phyloP scores from a whole-genome alignment of 2,329 filamentous ascomycete species.

The Pseudogymnoascus sp. region DNA sequence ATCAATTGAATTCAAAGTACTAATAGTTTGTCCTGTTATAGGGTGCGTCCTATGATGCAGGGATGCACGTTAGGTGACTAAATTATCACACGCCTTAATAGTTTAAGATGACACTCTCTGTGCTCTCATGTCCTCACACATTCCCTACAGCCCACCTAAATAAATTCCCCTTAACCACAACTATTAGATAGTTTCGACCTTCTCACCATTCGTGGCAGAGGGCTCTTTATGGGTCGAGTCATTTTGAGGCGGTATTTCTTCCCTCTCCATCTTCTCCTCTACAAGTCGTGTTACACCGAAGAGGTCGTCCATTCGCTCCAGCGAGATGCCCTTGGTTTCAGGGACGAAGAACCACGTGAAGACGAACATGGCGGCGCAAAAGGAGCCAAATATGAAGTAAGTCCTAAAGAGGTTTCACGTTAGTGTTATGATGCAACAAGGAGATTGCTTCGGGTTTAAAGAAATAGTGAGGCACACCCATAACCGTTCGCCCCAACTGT shows the following conservation, averaged over 20 bases:
- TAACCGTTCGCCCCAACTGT: slow-evolving; percentile 17
- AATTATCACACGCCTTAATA: background rate
- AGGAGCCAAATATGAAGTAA: slow-evolving; percentile 54
- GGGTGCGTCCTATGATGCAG: too few relatives aligned
- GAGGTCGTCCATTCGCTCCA: slow-evolving; percentile 30
- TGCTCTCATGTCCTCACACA: background rate
- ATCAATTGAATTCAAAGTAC: too few relatives aligned
- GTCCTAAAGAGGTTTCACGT: background rate
- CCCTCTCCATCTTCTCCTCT: slow-evolving; percentile 11
- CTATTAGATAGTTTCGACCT: background rate
- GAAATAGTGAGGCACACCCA: slow-evolving; percentile 9
- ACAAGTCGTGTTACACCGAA: slow-evolving; percentile 21
- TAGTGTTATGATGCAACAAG: background rate
- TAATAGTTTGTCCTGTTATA: too few relatives aligned
- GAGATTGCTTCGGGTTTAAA: background rate
- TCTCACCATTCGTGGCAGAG: background rate
- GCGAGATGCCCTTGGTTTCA: slow-evolving; percentile 48
- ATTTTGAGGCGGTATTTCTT: background rate
- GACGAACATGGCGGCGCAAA: slow-evolving; percentile 49
- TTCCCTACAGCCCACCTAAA: background rate
- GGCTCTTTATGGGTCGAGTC: background rate
- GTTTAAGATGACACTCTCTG: background rate
- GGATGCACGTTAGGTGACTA: background rate
- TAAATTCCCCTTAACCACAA: background rate
- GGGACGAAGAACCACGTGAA: slow-evolving; percentile 33